Conservation (phyloP, 108 stramenopile genomes). For the Poteriospumella lacustris region DNA sequence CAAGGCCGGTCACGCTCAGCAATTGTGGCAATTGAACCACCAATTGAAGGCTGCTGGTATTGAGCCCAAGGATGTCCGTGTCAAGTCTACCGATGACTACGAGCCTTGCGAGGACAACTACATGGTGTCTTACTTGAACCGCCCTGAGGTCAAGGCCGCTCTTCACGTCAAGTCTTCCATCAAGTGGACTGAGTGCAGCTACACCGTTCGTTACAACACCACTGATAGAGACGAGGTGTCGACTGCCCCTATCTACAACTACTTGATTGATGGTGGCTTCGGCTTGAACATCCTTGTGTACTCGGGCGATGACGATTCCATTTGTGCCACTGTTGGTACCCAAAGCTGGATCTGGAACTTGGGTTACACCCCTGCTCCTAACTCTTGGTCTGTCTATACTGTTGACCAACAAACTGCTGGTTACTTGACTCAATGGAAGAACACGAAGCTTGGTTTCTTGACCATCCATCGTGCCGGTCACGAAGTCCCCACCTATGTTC, state of each 20-base stretch:
- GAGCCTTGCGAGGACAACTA: constrained; percentile 39
- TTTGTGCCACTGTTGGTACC: constrained; percentile 56
- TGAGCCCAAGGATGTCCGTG: constrained; percentile 18
- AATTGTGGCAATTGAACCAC: constrained; percentile 32
- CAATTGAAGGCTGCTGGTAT: background rate
- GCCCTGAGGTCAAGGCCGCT: constrained; percentile 34
- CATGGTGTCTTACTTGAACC: constrained; percentile 32
- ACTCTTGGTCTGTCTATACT: constrained; percentile 51
- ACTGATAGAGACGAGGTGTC: background rate
- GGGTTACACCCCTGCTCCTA: constrained; percentile 30
- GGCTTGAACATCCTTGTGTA: constrained; percentile 52
- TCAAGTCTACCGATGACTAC: constrained; percentile 16
- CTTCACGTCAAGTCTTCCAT: constrained; percentile 29
- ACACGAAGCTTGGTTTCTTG: constrained; percentile 52
- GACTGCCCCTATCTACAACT: constrained; percentile 48
- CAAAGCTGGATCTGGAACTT: constrained; percentile 58
- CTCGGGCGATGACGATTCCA: constrained; percentile 60
- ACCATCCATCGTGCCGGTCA: constrained; percentile 71
- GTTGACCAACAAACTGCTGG: constrained; percentile 60
- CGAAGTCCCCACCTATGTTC: constrained; percentile 66
- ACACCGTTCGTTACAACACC: constrained; percentile 1
- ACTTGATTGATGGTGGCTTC: constrained; percentile 40
- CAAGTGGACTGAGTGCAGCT: constrained; percentile 29
- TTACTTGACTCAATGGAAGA: constrained; percentile 55
- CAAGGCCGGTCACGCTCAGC: constrained; percentile 6